Evolutionary conservation across 176 grass and related monocot genomes (phyloP), one percentile per base, ranked within the genome.

Genomic region (Phragmites australis): DNA sequence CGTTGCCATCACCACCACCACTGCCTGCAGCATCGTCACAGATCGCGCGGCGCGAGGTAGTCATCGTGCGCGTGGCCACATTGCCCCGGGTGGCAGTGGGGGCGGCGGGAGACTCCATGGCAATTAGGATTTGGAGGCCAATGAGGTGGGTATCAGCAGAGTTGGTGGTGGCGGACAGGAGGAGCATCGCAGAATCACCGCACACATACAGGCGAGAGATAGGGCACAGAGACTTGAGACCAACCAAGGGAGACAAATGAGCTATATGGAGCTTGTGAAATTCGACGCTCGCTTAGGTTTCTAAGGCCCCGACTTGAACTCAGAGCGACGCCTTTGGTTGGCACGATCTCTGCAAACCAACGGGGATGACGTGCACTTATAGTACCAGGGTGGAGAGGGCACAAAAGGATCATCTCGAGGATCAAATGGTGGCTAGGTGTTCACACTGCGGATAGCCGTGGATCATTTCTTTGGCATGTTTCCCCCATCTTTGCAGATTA

Each of bases 21-120:
- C n/a, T n/a, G n/a, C n/a, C n/a, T n/a, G n/a, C n/a, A n/a, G n/a
- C n/a, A n/a, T n/a, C n/a, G n/a, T n/a, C n/a, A n/a, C n/a, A n/a
- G n/a, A n/a, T 59, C 12, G 58, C 57, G 58, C 37, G 60, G 29
- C 73, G 70, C 15, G 90, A 91, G 2, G 93, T 87, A 14, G 71
- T 59, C 12, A 83, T 88, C 16, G 87, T 84, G 63, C 86, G 87
- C 49, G 75, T 89, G 19, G 87, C 84, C 27, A 94, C 81, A 43
- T 82, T 71, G 47, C 12, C 59, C 46, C 1, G 4, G 40, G 49
- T 4, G 73, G 73, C 2, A 65, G 65, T 9, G 42, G 25, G 23
- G 37, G 23, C 8, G 22, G 30, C 8, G 7, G 31, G 17, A 6
- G 26, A 17, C 9, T 65, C 31, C 80, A 60, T 19, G 43, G 82